phyloP scores from a whole-genome alignment of 2,329 filamentous ascomycete genomes.

The Paraconiothyrium brasiliense region DNA sequence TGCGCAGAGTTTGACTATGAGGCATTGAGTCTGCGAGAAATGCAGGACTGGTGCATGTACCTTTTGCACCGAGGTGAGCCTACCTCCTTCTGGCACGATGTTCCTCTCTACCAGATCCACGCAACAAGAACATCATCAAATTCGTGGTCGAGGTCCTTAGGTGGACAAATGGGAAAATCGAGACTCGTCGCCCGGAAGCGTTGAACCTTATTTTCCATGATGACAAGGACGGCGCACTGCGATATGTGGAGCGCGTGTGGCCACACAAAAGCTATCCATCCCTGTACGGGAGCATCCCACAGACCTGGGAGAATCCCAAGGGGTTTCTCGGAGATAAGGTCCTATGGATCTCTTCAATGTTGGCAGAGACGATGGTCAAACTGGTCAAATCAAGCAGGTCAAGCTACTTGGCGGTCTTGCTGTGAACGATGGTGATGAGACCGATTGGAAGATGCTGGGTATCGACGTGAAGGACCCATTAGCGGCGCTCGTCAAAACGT shows the following conservation, averaged over 20 bases:
- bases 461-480: neutral
- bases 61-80: neutral
- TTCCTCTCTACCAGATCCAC: neutral
- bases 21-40: neutral
- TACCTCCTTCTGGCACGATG: constrained; percentile 2
- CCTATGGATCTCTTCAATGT: neutral
- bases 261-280: constrained; percentile 1
- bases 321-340: constrained; percentile 1
- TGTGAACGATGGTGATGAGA: constrained; percentile 1
- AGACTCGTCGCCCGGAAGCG: neutral
- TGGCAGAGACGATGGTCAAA: constrained; percentile 1
- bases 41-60: constrained; percentile 1
- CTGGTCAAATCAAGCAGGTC: neutral
- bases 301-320: neutral
- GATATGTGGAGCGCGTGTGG: neutral
- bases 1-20: constrained; percentile 7
- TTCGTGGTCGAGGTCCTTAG: neutral
- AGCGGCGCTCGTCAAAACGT: neutral
- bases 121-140: neutral
- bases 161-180: constrained; percentile 2
- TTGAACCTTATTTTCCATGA: constrained; percentile 1
- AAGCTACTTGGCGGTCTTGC: neutral
- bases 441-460: constrained; percentile 3
- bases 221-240: neutral
- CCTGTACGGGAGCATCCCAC: neutral